Evolutionary conservation across 2,329 filamentous ascomycete genomes (phyloP), one percentile per base, ranked within the genome.

Genomic region (Leptographium lundbergii): DNA sequence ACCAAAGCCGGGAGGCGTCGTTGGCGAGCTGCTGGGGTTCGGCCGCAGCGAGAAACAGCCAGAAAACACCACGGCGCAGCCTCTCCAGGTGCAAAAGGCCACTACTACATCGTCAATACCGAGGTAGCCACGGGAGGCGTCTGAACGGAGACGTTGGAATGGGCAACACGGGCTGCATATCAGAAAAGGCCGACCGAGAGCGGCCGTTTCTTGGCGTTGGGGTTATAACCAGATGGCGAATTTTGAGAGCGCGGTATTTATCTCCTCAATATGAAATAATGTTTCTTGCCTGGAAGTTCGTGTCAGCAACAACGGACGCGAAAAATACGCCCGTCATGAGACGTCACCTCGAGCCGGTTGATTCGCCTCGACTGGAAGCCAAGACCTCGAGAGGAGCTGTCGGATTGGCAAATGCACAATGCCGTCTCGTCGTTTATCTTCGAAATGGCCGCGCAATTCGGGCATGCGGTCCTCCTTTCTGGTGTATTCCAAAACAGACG

Each of bases 1-100:
- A 14, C 94, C 94, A 6, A 96, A 96, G 72, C 92, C 94, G 0
- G 79, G 84, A 36, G 91, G 91, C 67, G 62, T 79, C 68, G 58
- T 77, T 65, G 63, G 76, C 68, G 57, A 81, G 71, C 66, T 79
- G 71, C 52, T 76, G 62, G 89, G 89, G 0, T 87, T 92, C 68
- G 80, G 78, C 65, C 75, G 50, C 34, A 51, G 36, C 36, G 48
- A 53, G 4, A 29, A 32, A n/a, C 5, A 51, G 48, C 24, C 17
- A 13, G 34, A 47, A 6, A 6, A 42, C 6, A 6, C 14, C 13
- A 6, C 14, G 11, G 22, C 17, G 4, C 19, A 42, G n/a, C 39
- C 54, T 17, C 54, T 45, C 4, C 34, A 24, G 22, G 24, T 2
- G 24, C 54, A 17, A 19, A 24, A 55, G 13, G 2, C 24, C 25